phyloP scores from a whole-genome alignment of 192 early-diverging fungal genomes.

The Coemansia sp. region DNA sequence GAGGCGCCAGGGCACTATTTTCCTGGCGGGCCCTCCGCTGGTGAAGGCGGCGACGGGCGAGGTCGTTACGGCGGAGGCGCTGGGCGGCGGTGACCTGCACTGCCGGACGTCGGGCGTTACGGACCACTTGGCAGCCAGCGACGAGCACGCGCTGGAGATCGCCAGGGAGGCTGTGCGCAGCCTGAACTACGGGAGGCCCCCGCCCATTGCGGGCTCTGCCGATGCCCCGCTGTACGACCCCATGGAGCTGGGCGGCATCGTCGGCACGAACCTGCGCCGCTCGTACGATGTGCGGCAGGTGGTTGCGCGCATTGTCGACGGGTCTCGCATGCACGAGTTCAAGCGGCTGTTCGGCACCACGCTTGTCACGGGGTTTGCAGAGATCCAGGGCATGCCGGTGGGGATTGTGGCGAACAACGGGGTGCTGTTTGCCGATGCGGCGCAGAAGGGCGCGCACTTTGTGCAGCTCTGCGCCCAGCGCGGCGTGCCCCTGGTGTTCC shows the following conservation, averaged over 20 bases:
- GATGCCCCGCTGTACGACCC: conserved; percentile 81
- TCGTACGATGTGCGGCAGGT: conserved; percentile 89
- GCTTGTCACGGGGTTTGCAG: conserved; percentile 89
- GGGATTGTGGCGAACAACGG: conserved; percentile 97
- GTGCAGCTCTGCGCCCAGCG: conserved; percentile 89
- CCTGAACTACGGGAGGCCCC: conserved; percentile 66
- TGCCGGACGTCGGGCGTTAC: conserved; percentile 93
- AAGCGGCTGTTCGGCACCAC: conserved; percentile 89
- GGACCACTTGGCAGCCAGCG: conserved; percentile 84
- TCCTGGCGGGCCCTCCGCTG: conserved; percentile 92
- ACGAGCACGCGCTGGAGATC: conserved; percentile 83
- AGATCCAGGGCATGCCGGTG: conserved; percentile 85
- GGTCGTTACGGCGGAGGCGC: conserved; percentile 86
- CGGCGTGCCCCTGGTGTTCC: conserved; percentile 83
- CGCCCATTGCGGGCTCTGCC: conserved; percentile 11
- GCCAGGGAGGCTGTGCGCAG: conserved; percentile 82
- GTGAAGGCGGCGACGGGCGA: conserved; percentile 97
- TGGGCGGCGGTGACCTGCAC: conserved; percentile 95
- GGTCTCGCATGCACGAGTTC: conserved; percentile 87
- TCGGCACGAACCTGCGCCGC: conserved; percentile 86
- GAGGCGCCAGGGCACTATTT: conserved; percentile 91
- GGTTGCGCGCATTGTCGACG: conserved; percentile 93
- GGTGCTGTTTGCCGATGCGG: conserved; percentile 90
- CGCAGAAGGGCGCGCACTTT: conserved; percentile 95
- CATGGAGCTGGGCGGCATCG: conserved; percentile 88